These are phyloP conservation scores for Termitomyces sp. DNA, from an alignment of 768 basidiomycete species.

Conservation along the genomic window DNA sequence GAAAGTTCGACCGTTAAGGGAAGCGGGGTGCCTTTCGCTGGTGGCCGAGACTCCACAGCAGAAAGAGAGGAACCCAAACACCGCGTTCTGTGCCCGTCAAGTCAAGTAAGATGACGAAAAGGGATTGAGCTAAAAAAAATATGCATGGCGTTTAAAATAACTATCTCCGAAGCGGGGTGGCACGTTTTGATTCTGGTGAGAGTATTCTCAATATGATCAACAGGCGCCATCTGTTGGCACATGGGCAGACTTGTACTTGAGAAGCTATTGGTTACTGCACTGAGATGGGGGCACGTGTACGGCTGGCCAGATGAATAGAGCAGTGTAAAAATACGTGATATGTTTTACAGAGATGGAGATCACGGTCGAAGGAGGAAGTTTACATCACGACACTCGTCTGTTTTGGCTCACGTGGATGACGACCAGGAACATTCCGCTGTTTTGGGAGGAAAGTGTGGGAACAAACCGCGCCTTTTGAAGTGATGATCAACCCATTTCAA, in stretches of 20 bases:
- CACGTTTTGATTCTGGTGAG: background rate
- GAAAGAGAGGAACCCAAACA: background rate
- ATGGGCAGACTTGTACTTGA: background rate
- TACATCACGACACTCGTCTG: background rate
- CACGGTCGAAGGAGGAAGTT: background rate
- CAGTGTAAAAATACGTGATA: background rate
- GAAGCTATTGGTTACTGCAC: background rate
- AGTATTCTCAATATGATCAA: background rate
- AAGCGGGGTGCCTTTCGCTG: background rate
- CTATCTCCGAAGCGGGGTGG: background rate
- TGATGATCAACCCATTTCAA: slow-evolving; percentile 12
- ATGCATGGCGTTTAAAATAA: background rate
- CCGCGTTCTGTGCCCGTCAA: background rate
- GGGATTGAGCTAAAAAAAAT: background rate
- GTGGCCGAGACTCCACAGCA: background rate
- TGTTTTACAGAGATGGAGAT: background rate
- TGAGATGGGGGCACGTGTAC: background rate
- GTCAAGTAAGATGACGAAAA: background rate
- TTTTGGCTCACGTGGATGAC: slow-evolving; percentile 22
- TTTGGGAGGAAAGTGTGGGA: slow-evolving; percentile 28
- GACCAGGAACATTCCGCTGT: slow-evolving; percentile 25
- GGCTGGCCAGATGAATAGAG: background rate
- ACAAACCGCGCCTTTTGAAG: slow-evolving; percentile 4
- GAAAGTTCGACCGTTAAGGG: background rate
- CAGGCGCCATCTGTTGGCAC: background rate